Conservation (phyloP, 176 grass and related monocot genomes). For the Lolium perenne region DNA sequence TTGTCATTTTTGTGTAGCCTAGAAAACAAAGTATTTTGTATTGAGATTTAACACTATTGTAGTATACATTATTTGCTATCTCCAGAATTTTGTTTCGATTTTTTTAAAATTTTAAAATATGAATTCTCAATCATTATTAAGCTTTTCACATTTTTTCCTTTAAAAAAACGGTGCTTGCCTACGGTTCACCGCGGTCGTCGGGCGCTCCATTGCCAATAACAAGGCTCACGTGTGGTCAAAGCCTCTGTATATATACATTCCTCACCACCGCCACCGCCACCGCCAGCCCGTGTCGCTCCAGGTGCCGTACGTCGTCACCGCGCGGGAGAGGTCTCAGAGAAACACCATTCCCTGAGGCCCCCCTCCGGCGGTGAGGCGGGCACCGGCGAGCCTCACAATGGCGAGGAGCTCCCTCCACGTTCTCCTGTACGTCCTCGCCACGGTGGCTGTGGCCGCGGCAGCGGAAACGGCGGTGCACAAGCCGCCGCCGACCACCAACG, state of each 20-base stretch:
- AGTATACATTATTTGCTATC: too few species aligned
- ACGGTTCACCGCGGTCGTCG: background rate
- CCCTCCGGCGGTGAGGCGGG: background rate
- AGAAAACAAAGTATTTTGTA: too few species aligned
- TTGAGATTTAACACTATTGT: too few species aligned
- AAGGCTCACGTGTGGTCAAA: background rate
- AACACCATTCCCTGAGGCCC: background rate
- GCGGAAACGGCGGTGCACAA: background rate
- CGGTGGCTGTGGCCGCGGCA: background rate
- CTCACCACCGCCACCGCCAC: background rate
- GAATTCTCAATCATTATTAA: too few species aligned
- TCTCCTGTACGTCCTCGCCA: constrained; percentile 37
- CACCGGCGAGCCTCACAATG: constrained; percentile 28
- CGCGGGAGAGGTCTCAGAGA: background rate
- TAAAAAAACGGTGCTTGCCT: background rate
- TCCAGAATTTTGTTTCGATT: too few species aligned
- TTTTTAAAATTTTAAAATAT: too few species aligned
- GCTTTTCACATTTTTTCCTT: too few species aligned
- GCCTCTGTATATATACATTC: background rate
- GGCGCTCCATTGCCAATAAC: background rate
- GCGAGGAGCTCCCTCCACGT: constrained; percentile 28
- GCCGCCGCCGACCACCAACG: background rate
- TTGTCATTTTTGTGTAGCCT: too few species aligned
- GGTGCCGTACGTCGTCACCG: constrained; percentile 8
- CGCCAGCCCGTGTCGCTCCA: background rate